phyloP scores from a whole-genome alignment of 306 rosid species.

The Quercus glauca region DNA sequence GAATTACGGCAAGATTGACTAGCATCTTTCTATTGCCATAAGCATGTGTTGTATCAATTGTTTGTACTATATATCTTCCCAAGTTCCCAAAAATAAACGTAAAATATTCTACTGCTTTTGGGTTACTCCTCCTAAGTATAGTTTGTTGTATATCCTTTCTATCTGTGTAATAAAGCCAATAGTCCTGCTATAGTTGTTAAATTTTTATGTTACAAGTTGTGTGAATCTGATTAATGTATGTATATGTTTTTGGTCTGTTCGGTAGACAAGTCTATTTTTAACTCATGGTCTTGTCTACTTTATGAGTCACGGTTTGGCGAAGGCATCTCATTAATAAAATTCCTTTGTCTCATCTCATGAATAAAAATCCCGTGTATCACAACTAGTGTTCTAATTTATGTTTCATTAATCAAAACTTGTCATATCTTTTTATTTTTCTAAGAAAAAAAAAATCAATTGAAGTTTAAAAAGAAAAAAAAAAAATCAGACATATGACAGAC shows the following conservation, averaged over 20 bases:
- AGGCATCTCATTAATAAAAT: no score
- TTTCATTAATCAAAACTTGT: no score
- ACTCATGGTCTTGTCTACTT: neutral
- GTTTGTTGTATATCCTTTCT: conserved; percentile 4
- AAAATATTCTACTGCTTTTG: conserved; percentile 13
- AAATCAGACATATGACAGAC: no score
- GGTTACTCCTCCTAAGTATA: neutral
- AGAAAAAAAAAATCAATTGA: no score
- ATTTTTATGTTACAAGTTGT: neutral
- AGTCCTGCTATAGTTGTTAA: neutral
- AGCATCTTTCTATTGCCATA: conserved; percentile 23
- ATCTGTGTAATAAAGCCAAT: conserved; percentile 5
- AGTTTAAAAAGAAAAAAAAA: no score
- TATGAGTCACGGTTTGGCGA: neutral
- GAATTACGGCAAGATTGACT: conserved; percentile 33
- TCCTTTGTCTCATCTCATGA: no score
- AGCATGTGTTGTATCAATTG: conserved; percentile 23
- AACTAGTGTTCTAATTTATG: no score
- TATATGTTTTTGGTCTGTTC: neutral
- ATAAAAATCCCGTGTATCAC: no score
- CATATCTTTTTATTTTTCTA: no score
- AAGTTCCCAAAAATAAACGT: conserved; percentile 34
- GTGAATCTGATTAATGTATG: neutral
- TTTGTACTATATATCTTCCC: conserved; percentile 17
- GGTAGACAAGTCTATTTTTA: no score